Evolutionary conservation across 441 rosid genomes (phyloP).

Genomic region (Pelargonium fulgidum): DNA sequence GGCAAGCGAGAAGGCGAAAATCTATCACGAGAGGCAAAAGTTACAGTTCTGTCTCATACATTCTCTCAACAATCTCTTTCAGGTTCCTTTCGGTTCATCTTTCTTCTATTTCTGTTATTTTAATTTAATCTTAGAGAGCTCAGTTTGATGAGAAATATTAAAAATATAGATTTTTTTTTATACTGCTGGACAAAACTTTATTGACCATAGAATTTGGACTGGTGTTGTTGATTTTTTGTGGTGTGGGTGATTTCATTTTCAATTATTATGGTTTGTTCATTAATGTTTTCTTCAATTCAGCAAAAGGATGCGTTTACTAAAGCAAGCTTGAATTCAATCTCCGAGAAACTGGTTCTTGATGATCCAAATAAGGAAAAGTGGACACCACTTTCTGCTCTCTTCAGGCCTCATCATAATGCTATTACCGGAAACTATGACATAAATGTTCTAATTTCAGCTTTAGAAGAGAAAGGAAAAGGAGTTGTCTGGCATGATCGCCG

Average conservation of each 20-base stretch:
- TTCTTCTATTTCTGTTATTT: neutral
- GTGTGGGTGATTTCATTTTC: constrained; percentile 6
- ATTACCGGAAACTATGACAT: constrained; percentile 77
- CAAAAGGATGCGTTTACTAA: constrained; percentile 55
- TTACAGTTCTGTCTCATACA: constrained; percentile 78
- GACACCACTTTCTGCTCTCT: constrained; percentile 59
- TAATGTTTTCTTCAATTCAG: constrained; percentile 25
- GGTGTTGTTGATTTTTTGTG: neutral
- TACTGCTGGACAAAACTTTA: neutral
- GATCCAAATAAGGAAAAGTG: constrained; percentile 52
- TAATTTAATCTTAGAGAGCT: neutral
- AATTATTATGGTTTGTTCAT: neutral
- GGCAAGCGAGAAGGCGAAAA: constrained; percentile 33
- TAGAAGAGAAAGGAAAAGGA: constrained; percentile 54
- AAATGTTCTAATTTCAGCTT: constrained; percentile 72
- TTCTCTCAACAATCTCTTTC: constrained; percentile 87
- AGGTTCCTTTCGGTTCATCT: constrained; percentile 35
- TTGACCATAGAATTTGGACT: neutral
- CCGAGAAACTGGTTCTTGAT: constrained; percentile 51
- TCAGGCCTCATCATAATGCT: constrained; percentile 77
- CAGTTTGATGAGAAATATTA: neutral
- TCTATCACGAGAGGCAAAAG: constrained; percentile 82
- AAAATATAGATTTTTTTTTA: too few relatives aligned
- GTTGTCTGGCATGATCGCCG: constrained; percentile 79
- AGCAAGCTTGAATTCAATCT: constrained; percentile 52